phyloP scores from a whole-genome alignment of 2,329 filamentous ascomycete species.

The Dichotomopilus funicola region DNA sequence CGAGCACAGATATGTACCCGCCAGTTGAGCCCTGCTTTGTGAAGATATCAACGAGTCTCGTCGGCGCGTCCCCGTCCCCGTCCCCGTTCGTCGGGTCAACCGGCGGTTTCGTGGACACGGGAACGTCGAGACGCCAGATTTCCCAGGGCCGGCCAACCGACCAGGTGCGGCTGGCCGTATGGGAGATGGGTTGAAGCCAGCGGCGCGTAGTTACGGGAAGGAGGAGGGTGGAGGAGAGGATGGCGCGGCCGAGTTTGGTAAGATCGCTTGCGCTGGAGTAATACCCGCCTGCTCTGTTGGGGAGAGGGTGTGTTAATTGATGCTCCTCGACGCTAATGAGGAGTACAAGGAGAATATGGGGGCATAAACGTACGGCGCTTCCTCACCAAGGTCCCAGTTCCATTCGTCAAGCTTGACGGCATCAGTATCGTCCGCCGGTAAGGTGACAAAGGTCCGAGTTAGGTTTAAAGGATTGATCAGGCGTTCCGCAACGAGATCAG shows the following conservation, averaged over 20 bases:
- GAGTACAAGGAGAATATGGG: neutral
- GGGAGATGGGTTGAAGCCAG: conserved; percentile 34
- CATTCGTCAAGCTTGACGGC: conserved; percentile 22
- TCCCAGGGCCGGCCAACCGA: conserved; percentile 40
- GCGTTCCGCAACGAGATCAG: conserved; percentile 22
- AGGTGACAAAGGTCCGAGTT: conserved; percentile 22
- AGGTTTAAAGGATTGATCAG: conserved; percentile 29
- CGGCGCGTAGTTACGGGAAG: conserved; percentile 30
- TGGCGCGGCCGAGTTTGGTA: conserved; percentile 19
- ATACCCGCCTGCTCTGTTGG: conserved; percentile 29
- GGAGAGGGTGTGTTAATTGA: neutral
- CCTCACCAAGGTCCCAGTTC: conserved; percentile 24
- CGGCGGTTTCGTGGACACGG: conserved; percentile 1
- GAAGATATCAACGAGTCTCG: conserved; percentile 25
- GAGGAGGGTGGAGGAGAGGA: conserved; percentile 30
- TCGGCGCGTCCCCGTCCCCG: conserved; percentile 1
- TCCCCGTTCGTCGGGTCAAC: neutral
- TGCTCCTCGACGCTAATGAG: neutral
- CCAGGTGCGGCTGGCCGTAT: conserved; percentile 30
- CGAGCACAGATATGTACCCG: conserved; percentile 20
- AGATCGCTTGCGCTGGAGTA: conserved; percentile 13
- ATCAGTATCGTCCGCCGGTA: conserved; percentile 16
- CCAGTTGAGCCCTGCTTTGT: conserved; percentile 17
- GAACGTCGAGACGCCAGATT: conserved; percentile 27
- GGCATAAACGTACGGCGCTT: conserved; percentile 15